These are phyloP conservation scores for Aspergillus bombycis DNA, from an alignment of 2,329 filamentous ascomycete species.

Conservation along the genomic window DNA sequence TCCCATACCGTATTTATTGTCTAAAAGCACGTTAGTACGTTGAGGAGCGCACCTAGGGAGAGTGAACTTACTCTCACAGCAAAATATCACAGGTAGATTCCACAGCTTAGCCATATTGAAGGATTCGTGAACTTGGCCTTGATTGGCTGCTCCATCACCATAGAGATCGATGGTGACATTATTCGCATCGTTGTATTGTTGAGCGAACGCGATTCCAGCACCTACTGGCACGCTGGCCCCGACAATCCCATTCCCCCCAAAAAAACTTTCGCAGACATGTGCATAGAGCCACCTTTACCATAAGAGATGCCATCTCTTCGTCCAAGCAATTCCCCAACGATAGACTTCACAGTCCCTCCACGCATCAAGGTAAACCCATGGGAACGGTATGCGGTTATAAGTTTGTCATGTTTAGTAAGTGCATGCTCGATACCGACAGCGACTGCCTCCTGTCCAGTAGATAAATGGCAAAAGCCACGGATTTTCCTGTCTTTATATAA, in stretches of 20 bases:
- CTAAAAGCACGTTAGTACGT: constrained; percentile 48
- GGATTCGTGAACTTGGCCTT: constrained; percentile 97
- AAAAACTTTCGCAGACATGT: constrained; percentile 97
- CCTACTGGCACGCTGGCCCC: constrained; percentile 95
- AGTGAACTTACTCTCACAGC: constrained; percentile 81
- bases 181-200: constrained; percentile 84
- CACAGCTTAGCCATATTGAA: constrained; percentile 99
- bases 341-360: constrained; percentile 80
- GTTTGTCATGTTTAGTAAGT: constrained; percentile 81
- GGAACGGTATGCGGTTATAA: constrained; percentile 97
- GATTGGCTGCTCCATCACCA: constrained; percentile 95
- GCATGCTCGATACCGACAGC: constrained; percentile 94
- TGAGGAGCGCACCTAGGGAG: constrained; percentile 40
- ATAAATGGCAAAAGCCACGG: constrained; percentile 96
- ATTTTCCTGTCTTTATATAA: constrained; percentile 99
- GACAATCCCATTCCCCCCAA: constrained; percentile 96
- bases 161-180: constrained; percentile 85
- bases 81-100: constrained; percentile 90
- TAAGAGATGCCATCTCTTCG: constrained; percentile 92
- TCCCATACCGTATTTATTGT: constrained; percentile 99
- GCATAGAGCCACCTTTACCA: constrained; percentile 98
- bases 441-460: constrained; percentile 94
- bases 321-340: constrained; percentile 91
- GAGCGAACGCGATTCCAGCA: constrained; percentile 90
- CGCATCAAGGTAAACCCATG: constrained; percentile 97